Conservation (phyloP, 2,329 filamentous ascomycete genomes). For the Fusarium graminum region DNA sequence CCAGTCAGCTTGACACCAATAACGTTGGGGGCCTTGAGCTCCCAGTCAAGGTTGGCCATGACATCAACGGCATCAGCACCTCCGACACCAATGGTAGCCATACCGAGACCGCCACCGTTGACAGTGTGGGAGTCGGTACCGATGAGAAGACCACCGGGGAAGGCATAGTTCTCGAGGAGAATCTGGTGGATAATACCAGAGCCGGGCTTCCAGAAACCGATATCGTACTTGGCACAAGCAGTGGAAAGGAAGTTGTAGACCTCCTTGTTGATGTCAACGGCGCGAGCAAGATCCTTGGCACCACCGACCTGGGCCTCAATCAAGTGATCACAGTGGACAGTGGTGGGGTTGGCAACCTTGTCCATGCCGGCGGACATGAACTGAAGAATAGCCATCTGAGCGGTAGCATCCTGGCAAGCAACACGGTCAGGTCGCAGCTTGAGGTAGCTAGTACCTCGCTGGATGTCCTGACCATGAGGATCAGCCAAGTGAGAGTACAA, state of each 20-base stretch:
- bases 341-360: slow-evolving; percentile 91
- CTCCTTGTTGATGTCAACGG: slow-evolving; percentile 96
- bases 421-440: slow-evolving; percentile 97
- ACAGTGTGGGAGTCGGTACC: slow-evolving; percentile 98
- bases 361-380: slow-evolving; percentile 99
- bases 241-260: slow-evolving; percentile 97
- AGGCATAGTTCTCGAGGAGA: slow-evolving; percentile 97
- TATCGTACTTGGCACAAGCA: slow-evolving; percentile 99
- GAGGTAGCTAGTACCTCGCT: slow-evolving; percentile 95
- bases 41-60: slow-evolving; percentile 97
- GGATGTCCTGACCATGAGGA: slow-evolving; percentile 93
- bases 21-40: slow-evolving; percentile 96
- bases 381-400: slow-evolving; percentile 99
- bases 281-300: slow-evolving; percentile 91
- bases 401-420: slow-evolving; percentile 98
- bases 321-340: slow-evolving; percentile 98
- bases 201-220: slow-evolving; percentile 99
- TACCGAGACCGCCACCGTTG: slow-evolving; percentile 95
- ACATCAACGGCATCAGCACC: slow-evolving; percentile 99
- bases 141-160: slow-evolving; percentile 97
- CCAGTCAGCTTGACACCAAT: slow-evolving; percentile 97
- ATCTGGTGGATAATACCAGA: slow-evolving; percentile 99
- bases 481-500: slow-evolving; percentile 99
- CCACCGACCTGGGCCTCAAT: slow-evolving; percentile 97
- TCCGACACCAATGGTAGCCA: slow-evolving; percentile 95